Base-by-base conservation (phyloP, 345 rosid genomes). In the Angophora floribunda region DNA sequence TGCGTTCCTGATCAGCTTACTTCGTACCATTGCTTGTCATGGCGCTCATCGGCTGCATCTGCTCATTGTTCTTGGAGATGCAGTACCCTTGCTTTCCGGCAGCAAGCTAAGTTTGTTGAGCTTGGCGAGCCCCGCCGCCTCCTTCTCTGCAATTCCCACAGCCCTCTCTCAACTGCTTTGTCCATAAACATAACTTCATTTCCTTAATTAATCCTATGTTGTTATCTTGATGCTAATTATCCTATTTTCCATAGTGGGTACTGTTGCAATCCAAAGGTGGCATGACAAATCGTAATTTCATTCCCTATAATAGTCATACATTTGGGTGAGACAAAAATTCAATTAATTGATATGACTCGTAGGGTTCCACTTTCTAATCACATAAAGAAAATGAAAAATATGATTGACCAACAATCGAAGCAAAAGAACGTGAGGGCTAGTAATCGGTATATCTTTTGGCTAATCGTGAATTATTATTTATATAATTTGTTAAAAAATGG, bases 11-110 rank as follows among this genome's bases (percentile, higher is more conserved):
- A 97, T 96, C 51, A 97, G 98, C 90, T 97, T 97, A 53, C 98
- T 90, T 99, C 99, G 95, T 8, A 95, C 99, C 99, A 96, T 97
- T 93, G 57, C 99, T 93, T 32, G 99, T 96, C 98, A 96, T 95
- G 41, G 96, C 98, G 87, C 97, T 96, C 9, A 97, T 91, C 80
- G 99, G 98, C 32, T 99, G 99, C 97, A 96, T 92, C 45, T 92
- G 94, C 87, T 92, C 89, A 36, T 36, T 36, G 13, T 24, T 91
- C 8, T 91, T 93, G 13, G 90, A 53, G 12, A 1, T 90, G 91
- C 51, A 85, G 86, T 21, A 86, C 95, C 53, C 89, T 92, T 32
- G 90, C 89, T 22, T 90, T 86, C 93, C 93, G 16, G 93, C 91
- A 85, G 91, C 3, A 96, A 93, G 63, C 94, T 97, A 85, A 90